phyloP scores from a whole-genome alignment of 148 eudicot genomes.

The Salicornia ramosissima region DNA sequence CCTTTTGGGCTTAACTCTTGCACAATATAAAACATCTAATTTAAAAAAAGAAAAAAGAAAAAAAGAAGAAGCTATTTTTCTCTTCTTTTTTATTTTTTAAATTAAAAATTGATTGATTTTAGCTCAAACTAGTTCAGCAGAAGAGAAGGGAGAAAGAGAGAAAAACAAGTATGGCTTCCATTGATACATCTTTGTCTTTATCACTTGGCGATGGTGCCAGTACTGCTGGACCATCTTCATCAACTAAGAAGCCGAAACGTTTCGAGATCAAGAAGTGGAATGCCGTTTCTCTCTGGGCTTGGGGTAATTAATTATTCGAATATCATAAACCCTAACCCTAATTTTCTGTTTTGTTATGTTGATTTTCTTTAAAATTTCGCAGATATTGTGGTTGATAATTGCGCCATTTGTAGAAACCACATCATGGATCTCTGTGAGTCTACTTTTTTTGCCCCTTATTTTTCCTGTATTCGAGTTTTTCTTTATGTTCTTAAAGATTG shows the following conservation, averaged over 20 bases:
- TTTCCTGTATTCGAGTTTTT: not conserved
- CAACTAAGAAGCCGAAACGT: constrained; percentile 68
- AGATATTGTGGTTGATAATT: constrained; percentile 89
- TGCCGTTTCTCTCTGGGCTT: constrained; percentile 97
- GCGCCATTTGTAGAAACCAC: constrained; percentile 91
- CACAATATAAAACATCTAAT: not conserved
- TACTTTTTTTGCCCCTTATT: not conserved
- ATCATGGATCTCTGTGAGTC: constrained; percentile 95
- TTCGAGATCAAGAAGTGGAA: constrained; percentile 97
- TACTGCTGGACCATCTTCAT: constrained; percentile 46
- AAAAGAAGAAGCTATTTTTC: not conserved
- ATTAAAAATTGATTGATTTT: too few species aligned
- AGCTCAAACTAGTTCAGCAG: too few species aligned
- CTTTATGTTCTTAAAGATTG: not conserved
- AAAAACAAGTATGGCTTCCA: constrained; percentile 24
- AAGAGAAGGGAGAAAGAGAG: too few species aligned
- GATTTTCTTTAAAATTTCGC: constrained; percentile 14
- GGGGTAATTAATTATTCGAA: constrained; percentile 37
- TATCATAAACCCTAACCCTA: constrained; percentile 21
- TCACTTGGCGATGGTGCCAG: constrained; percentile 50
- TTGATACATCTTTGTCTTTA: constrained; percentile 38
- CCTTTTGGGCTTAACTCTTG: too few species aligned
- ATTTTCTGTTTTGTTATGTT: not conserved
- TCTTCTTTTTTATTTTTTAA: too few species aligned
- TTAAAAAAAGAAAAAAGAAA: not conserved